Percentiles rank a stretch among this genome's conserved stretches.
Evolutionary conservation across 2,329 filamentous ascomycete species (phyloP).

Genomic region (Canariomyces notabilis): DNA sequence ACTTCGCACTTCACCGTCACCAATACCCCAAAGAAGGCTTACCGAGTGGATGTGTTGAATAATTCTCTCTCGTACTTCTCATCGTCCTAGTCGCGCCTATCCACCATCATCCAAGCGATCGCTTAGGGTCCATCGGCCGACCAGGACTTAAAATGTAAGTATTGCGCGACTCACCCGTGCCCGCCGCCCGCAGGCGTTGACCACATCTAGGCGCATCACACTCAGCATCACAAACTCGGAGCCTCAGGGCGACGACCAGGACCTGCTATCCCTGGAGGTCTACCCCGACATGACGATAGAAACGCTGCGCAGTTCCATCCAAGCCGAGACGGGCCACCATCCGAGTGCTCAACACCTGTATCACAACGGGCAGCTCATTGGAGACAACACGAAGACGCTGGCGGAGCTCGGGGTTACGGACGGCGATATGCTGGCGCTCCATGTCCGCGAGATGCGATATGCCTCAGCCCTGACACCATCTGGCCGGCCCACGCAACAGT

Average conservation of each 20-base stretch:
- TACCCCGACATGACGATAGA: slow-evolving; percentile 76
- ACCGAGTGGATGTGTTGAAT: background rate
- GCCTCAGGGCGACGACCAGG: slow-evolving; percentile 56
- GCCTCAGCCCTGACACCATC: slow-evolving; percentile 34
- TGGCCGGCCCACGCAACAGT: slow-evolving; percentile 28
- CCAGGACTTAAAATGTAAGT: slow-evolving; percentile 16
- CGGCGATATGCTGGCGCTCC: slow-evolving; percentile 87
- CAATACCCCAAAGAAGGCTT: slow-evolving; percentile 1
- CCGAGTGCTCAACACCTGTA: slow-evolving; percentile 75
- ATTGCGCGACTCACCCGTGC: background rate
- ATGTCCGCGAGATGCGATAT: slow-evolving; percentile 60
- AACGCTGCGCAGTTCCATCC: slow-evolving; percentile 81
- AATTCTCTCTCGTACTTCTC: background rate
- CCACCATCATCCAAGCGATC: background rate
- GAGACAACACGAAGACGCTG: slow-evolving; percentile 73
- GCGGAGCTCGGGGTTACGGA: slow-evolving; percentile 75
- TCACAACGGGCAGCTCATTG: slow-evolving; percentile 79
- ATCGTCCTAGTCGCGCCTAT: background rate
- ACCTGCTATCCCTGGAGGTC: slow-evolving; percentile 77
- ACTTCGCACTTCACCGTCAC: background rate
- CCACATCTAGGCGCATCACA: slow-evolving; percentile 69
- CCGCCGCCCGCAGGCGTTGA: background rate
- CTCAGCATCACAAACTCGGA: slow-evolving; percentile 76
- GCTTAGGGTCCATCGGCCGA: too few relatives aligned
- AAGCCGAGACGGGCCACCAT: slow-evolving; percentile 74